These are phyloP conservation scores for Fagopyrum homotropicum DNA, from an alignment of 148 eudicot genomes.

Conservation along the genomic window DNA sequence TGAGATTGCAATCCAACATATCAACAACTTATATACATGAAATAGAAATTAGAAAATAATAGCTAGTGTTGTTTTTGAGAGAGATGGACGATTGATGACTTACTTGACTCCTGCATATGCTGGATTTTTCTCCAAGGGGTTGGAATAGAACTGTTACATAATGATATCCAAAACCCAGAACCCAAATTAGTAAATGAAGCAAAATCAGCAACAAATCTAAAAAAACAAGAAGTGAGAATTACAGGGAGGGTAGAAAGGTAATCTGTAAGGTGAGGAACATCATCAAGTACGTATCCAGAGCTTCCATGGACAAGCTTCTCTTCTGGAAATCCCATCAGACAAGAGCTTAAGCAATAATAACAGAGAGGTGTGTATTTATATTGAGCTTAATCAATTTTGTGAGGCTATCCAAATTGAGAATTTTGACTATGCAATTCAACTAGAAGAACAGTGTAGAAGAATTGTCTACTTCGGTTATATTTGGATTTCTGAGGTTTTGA, in stretches of 20 bases:
- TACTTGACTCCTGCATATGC: conserved; percentile 72
- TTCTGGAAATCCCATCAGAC: background rate
- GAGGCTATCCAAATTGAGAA: background rate
- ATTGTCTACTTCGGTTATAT: background rate
- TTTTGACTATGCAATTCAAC: background rate
- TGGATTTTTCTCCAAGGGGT: conserved; percentile 79
- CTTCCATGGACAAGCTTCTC: conserved; percentile 4
- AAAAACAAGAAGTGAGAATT: background rate
- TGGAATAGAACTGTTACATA: conserved; percentile 49
- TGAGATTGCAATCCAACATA: background rate
- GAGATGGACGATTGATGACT: conserved; percentile 19
- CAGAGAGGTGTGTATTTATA: background rate
- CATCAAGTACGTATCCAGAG: conserved; percentile 10
- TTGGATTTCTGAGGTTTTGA: background rate
- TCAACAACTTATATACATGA: too few species aligned
- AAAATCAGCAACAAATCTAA: background rate
- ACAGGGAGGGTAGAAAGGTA: conserved; percentile 9
- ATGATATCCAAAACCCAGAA: background rate
- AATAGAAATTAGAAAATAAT: background rate
- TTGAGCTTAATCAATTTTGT: too few species aligned
- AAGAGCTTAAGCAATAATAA: background rate
- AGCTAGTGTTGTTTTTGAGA: background rate
- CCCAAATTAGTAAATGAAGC: background rate
- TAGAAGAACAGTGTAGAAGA: background rate
- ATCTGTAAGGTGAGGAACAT: conserved; percentile 15